Base-by-base conservation (phyloP, 2,329 filamentous ascomycete species). In the Colletotrichum liaoningense region DNA sequence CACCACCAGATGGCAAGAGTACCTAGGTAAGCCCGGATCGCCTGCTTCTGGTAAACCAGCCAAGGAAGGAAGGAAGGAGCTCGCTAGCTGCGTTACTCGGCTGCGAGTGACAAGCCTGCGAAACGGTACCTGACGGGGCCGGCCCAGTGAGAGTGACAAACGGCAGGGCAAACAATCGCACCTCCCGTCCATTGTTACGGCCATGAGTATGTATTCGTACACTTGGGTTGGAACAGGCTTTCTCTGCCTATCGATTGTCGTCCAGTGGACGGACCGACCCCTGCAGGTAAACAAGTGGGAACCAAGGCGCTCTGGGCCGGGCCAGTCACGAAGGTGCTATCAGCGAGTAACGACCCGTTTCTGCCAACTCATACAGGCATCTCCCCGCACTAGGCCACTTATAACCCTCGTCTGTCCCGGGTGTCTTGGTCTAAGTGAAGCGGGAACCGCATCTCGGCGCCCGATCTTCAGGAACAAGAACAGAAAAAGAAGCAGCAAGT, bases 341-440 rank as follows among this genome's bases (percentile, higher is more conserved):
- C 38, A 42, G 38, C 38, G 38, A 42, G 38, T 26, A 69, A 24
- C 22, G 52, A 55, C 33, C 65, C 68, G 46, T 68, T 52, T 33
- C 56, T 74, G 69, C 72, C 72, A 74, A 54, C 72, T 74, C 72
- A 74, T 57, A 63, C 68, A 72, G 68, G 72, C 72, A 74, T 68
- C 68, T 58, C 72, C 69, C 72, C 72, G 72, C 72, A 72, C 68
- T 46, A 19, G 58, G 28, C 63, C 60, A 60, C 55, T 65, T 56
- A 70, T 28, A 58, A 56, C 66, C 57, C 69, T 57, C 56, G 42
- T 35, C 54, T 33, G 54, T 24, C 57, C 35, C 42, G 49, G 28
- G 30, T 64, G 62, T 55, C 63, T 63, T 69, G 59, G 62, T 68
- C 22, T 49, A 55, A 58, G 56, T 57, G 63, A 60, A 46, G 42